Evolutionary conservation across 129 eudicot genomes (phyloP).

Genomic region (carrot (Daucus carota)): DNA sequence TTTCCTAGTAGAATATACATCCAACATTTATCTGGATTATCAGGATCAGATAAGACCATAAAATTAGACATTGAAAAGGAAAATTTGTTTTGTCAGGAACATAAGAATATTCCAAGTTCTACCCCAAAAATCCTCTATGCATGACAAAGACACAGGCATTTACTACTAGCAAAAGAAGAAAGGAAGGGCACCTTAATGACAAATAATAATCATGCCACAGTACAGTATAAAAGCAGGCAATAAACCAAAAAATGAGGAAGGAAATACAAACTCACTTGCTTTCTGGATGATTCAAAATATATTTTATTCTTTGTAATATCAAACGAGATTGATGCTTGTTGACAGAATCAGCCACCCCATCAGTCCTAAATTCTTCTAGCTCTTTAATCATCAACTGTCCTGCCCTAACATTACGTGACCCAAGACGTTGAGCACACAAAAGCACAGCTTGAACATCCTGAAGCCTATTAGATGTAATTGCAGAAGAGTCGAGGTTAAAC

Average conservation of each 20-base stretch:
- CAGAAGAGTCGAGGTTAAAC: constrained; percentile 70
- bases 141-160: neutral
- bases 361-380: constrained; percentile 84
- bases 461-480: constrained; percentile 70
- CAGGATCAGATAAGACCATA: neutral
- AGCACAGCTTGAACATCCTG: constrained; percentile 97
- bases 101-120: neutral
- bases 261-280: constrained; percentile 53
- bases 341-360: constrained; percentile 79
- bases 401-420: constrained; percentile 94
- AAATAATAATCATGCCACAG: neutral
- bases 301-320: constrained; percentile 85
- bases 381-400: constrained; percentile 85
- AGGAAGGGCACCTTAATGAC: neutral
- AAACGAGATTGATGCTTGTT: constrained; percentile 89
- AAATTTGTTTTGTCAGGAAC: neutral
- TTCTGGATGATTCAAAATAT: constrained; percentile 64
- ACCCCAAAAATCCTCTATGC: neutral
- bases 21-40: neutral
- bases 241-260: neutral
- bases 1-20: neutral
- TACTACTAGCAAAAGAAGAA: neutral
- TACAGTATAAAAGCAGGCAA: neutral
- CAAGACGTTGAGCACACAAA: constrained; percentile 79
- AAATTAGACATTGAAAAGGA: neutral